Evolutionary conservation across 192 early-diverging fungal genomes (phyloP).

Genomic region (Backusella australiensis): DNA sequence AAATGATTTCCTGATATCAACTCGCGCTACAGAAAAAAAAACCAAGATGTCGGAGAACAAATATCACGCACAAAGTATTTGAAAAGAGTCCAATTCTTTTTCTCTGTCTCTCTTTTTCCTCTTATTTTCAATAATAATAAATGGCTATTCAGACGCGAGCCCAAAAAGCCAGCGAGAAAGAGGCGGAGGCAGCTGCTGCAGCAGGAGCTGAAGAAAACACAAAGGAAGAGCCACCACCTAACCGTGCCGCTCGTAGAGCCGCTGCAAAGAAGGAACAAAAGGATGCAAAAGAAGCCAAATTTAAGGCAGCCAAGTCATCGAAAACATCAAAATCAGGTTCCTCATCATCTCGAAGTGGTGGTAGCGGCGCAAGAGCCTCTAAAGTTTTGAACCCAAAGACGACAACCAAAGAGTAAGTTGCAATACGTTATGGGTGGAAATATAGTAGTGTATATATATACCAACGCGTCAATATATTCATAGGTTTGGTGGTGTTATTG

Average conservation of each 20-base stretch:
- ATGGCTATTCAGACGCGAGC: background rate
- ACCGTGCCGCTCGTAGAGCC: slow-evolving; percentile 7
- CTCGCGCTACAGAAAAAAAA: background rate
- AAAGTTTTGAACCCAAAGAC: slow-evolving; percentile 58
- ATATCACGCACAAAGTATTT: background rate
- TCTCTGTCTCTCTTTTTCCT: background rate
- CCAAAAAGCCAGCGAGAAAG: background rate
- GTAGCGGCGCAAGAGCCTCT: background rate
- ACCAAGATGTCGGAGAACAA: background rate
- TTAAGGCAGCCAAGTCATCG: background rate
- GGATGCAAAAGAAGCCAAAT: background rate
- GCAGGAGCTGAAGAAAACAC: background rate
- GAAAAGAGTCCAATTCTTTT: background rate
- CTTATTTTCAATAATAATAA: background rate
- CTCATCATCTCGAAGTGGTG: background rate
- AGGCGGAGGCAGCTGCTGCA: background rate
- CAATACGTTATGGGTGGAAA: background rate
- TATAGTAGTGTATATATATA: background rate
- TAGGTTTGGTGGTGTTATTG: slow-evolving; percentile 68
- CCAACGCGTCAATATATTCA: background rate
- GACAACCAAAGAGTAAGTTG: slow-evolving; percentile 62
- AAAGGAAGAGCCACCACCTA: background rate
- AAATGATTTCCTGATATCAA: background rate
- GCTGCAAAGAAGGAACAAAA: slow-evolving; percentile 1
- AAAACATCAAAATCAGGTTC: background rate